Evolutionary conservation across 2,329 filamentous ascomycete species (phyloP).

Genomic region (Fusarium guadeloupense): DNA sequence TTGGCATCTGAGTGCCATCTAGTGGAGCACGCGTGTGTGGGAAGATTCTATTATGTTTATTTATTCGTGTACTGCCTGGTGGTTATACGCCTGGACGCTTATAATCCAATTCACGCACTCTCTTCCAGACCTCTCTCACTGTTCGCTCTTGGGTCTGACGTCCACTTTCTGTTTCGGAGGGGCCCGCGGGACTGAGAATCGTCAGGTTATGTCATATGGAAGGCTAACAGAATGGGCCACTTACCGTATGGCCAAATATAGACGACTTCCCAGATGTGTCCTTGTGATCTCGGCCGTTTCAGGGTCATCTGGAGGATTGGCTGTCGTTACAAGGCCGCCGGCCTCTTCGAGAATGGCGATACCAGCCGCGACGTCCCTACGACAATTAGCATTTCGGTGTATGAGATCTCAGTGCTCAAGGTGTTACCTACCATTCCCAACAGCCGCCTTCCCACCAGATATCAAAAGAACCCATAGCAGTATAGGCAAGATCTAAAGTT

Average conservation of each 20-base stretch:
- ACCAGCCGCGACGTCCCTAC: conserved; percentile 79
- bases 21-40: background rate
- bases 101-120: conserved; percentile 74
- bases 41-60: background rate
- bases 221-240: conserved; percentile 8
- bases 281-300: conserved; percentile 66
- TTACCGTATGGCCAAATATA: conserved; percentile 76
- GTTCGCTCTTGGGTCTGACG: conserved; percentile 74
- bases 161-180: conserved; percentile 68
- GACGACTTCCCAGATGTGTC: conserved; percentile 69
- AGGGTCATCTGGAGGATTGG: conserved; percentile 71
- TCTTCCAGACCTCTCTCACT: conserved; percentile 76
- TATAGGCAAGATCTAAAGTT: conserved; percentile 78
- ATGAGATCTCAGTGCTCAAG: background rate
- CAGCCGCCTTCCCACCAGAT: conserved; percentile 87
- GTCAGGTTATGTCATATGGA: background rate
- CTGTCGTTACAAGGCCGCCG: conserved; percentile 77
- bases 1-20: background rate
- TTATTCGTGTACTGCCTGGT: background rate
- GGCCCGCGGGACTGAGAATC: conserved; percentile 66
- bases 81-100: conserved; percentile 62
- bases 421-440: conserved; percentile 73
- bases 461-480: conserved; percentile 78
- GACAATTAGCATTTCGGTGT: background rate
- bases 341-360: conserved; percentile 78